phyloP scores from a whole-genome alignment of 1,284 basidiomycete genomes.

The Acaromyces ingoldii region DNA sequence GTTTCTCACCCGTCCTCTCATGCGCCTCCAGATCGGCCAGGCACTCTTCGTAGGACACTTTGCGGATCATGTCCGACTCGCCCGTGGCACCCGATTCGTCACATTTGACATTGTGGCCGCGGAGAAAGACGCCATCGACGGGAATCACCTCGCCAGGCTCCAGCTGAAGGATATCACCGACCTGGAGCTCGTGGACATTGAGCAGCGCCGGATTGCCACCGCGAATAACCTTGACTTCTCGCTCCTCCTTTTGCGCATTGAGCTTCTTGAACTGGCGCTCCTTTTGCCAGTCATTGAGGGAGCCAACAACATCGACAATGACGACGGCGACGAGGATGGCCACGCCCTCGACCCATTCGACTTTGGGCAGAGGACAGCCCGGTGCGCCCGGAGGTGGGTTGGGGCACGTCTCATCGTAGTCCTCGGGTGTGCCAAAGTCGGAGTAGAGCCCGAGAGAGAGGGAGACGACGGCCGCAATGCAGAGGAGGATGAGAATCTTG shows the following conservation, averaged over 20 bases:
- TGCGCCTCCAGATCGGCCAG: constrained; percentile 55
- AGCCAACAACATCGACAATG: constrained; percentile 62
- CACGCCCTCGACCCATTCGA: constrained; percentile 97
- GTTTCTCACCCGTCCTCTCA: constrained; percentile 44
- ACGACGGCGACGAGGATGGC: constrained; percentile 85
- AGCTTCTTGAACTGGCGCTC: constrained; percentile 88
- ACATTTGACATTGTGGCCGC: constrained; percentile 88
- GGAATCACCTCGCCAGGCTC: constrained; percentile 95
- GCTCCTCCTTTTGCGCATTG: constrained; percentile 93
- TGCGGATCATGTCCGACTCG: constrained; percentile 91
- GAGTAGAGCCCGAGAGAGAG: constrained; percentile 90
- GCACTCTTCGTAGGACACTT: constrained; percentile 74
- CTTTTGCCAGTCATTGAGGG: constrained; percentile 92
- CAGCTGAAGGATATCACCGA: constrained; percentile 83
- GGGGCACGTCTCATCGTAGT: constrained; percentile 54
- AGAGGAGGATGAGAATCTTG: constrained; percentile 84
- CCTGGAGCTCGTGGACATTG: constrained; percentile 73
- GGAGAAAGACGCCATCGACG: constrained; percentile 88
- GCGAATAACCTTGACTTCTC: constrained; percentile 84
- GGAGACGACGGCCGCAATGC: constrained; percentile 84
- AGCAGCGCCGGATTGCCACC: constrained; percentile 78
- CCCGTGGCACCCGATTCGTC: constrained; percentile 96
- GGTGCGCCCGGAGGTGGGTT: constrained; percentile 45
- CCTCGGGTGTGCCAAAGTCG: constrained; percentile 70
- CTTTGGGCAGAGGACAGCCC: constrained; percentile 32